Evolutionary conservation across 768 basidiomycete species (phyloP).

Genomic region (Leucogyrophana mollusca): DNA sequence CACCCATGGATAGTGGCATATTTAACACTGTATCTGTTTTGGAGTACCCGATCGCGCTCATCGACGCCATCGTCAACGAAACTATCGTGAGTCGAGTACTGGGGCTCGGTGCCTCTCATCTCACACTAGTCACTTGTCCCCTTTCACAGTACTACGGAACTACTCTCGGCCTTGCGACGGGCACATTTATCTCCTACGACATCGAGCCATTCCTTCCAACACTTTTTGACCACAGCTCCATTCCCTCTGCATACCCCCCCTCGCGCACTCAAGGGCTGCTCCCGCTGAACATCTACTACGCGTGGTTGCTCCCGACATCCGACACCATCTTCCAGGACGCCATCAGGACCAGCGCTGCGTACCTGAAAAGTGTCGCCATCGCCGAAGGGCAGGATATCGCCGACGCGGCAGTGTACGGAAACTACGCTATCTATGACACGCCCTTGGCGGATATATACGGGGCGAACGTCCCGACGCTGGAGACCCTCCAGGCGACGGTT

Average conservation of each 20-base stretch:
- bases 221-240: slow-evolving; percentile 35
- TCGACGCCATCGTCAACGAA: slow-evolving; percentile 17
- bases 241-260: slow-evolving; percentile 46
- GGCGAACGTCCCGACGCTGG: slow-evolving; percentile 38
- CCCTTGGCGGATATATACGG: slow-evolving; percentile 49
- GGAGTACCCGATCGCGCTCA: slow-evolving; percentile 15
- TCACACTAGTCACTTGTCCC: not conserved
- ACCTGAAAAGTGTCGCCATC: slow-evolving; percentile 36
- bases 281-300: slow-evolving; percentile 46
- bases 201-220: slow-evolving; percentile 53
- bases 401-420: slow-evolving; percentile 45
- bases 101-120: too few species aligned
- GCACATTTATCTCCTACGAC: slow-evolving; percentile 41
- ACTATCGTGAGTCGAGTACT: slow-evolving; percentile 17
- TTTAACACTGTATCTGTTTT: slow-evolving; percentile 25
- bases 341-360: slow-evolving; percentile 32
- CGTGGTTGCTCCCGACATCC: slow-evolving; percentile 31
- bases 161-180: slow-evolving; percentile 25
- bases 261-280: slow-evolving; percentile 31
- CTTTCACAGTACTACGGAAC: slow-evolving; percentile 44
- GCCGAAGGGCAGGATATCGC: slow-evolving; percentile 41
- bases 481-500: slow-evolving; percentile 39
- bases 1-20: slow-evolving; percentile 10
- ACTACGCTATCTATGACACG: slow-evolving; percentile 56
- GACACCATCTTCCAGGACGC: slow-evolving; percentile 41